These are phyloP conservation scores for Tetragonia tetragonoides DNA, from an alignment of 148 eudicot species.

Conservation along the genomic window DNA sequence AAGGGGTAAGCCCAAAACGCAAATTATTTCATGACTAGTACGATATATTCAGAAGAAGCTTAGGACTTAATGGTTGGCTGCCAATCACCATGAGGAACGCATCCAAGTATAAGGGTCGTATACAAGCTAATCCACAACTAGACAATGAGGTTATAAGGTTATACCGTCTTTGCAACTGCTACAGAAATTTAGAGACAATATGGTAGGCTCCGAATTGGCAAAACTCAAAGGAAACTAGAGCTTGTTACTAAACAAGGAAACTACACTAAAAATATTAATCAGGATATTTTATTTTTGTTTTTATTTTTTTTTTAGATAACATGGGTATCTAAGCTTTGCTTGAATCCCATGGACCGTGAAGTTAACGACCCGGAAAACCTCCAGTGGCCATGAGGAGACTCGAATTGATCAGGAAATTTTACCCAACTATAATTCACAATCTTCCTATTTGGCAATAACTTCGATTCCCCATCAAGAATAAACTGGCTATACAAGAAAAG, in stretches of 20 bases:
- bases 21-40: background rate
- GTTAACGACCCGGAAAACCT: no score
- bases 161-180: background rate
- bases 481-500: background rate
- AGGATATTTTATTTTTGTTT: no score
- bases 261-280: no score
- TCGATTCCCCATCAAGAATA: background rate
- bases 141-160: background rate
- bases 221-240: background rate
- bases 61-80: background rate
- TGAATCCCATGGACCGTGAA: no score
- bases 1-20: background rate
- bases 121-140: background rate
- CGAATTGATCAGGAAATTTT: background rate
- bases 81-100: background rate
- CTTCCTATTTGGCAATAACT: constrained; percentile 2
- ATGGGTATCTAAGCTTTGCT: no score
- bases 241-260: no score
- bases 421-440: background rate
- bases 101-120: background rate
- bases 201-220: background rate
- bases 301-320: no score
- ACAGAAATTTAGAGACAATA: background rate
- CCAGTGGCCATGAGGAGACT: no score
- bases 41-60: background rate